Evolutionary conservation across 2,329 filamentous ascomycete genomes (phyloP).

Genomic region (Curvularia sp.): DNA sequence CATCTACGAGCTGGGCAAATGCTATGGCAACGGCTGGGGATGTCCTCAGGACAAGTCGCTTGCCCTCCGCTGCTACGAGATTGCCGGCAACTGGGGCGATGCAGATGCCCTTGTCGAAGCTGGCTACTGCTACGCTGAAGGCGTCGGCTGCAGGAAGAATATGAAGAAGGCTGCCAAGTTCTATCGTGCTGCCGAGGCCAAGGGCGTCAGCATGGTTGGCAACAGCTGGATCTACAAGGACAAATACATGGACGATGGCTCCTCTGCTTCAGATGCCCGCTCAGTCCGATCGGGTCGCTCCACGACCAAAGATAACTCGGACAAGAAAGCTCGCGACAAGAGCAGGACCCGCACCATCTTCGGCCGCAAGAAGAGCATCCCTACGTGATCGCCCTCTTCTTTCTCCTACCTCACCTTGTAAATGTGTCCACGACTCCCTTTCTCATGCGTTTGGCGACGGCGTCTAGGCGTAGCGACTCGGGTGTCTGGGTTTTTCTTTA

Average conservation of each 20-base stretch:
- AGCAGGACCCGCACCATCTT: conserved; percentile 78
- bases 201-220: conserved; percentile 96
- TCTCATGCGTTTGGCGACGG: conserved; percentile 41
- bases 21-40: conserved; percentile 98
- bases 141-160: conserved; percentile 93
- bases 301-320: conserved; percentile 45
- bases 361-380: conserved; percentile 62
- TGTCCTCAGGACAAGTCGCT: conserved; percentile 90
- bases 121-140: conserved; percentile 94
- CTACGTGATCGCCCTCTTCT: conserved; percentile 17
- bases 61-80: conserved; percentile 92
- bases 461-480: conserved; percentile 38
- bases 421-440: conserved; percentile 44
- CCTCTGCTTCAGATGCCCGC: conserved; percentile 46
- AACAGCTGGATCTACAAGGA: conserved; percentile 99
- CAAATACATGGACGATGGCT: conserved; percentile 75
- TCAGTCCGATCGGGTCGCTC: conserved; percentile 58
- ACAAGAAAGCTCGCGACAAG: conserved; percentile 75
- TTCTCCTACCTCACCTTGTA: conserved; percentile 21
- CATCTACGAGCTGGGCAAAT: conserved; percentile 95
- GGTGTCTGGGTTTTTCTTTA: conserved; percentile 26
- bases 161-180: conserved; percentile 91
- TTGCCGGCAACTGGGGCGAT: conserved; percentile 94
- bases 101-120: conserved; percentile 92
- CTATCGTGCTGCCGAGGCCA: conserved; percentile 87